A percentile compares a stretch with the other conserved stretches of the same genome.
These are phyloP conservation scores for Lathyrus sativus DNA, from an alignment of 306 rosid species.

Conservation along the genomic window DNA sequence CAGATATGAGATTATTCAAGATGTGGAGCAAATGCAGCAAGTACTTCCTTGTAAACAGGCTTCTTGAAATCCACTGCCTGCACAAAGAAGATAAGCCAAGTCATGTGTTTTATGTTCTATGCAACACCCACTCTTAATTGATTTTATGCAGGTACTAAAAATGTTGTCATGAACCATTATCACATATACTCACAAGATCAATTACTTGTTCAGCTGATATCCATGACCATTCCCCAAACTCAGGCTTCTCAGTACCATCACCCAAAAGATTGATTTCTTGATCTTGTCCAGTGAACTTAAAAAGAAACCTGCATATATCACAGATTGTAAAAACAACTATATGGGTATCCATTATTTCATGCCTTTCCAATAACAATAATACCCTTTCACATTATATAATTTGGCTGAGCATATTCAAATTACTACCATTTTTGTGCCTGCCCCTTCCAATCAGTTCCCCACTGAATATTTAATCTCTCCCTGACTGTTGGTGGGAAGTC, in stretches of 20 bases:
- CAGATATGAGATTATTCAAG: constrained; percentile 38
- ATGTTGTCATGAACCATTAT: not conserved
- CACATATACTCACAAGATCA: constrained; percentile 60
- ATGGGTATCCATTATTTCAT: too few species aligned
- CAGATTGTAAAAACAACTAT: constrained; percentile 13
- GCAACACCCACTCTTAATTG: not conserved
- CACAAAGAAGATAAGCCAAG: constrained; percentile 33
- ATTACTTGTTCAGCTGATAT: constrained; percentile 59
- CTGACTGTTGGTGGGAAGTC: constrained; percentile 87
- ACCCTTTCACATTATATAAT: constrained; percentile 7
- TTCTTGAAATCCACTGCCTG: constrained; percentile 92
- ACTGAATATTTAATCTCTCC: constrained; percentile 62
- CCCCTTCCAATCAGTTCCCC: constrained; percentile 95
- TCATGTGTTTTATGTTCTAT: not conserved
- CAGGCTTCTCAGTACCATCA: constrained; percentile 89
- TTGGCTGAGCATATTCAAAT: constrained; percentile 16
- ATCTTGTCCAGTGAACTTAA: constrained; percentile 73
- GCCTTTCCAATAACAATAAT: not conserved
- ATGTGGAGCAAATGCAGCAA: constrained; percentile 61
- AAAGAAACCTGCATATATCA: constrained; percentile 66
- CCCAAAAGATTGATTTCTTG: constrained; percentile 90
- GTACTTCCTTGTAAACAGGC: constrained; percentile 84
- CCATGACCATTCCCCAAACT: constrained; percentile 97
- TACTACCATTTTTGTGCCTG: constrained; percentile 92
- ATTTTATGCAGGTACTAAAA: constrained; percentile 15